Conservation (phyloP, 352 stramenopile genomes). For the Discostella stelligera region DNA sequence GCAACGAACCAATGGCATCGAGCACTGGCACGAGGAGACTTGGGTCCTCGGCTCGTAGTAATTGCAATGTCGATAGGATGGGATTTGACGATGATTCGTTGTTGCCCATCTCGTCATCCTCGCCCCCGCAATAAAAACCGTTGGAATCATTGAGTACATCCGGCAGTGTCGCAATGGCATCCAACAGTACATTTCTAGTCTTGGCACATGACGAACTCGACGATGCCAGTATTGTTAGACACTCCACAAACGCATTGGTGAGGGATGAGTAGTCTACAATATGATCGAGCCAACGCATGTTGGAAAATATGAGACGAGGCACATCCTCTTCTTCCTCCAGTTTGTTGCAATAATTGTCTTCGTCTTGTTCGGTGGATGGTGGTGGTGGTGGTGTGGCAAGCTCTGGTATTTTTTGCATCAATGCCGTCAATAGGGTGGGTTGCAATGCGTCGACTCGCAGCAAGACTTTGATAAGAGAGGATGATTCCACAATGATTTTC, state of each 20-base stretch:
- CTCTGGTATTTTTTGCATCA: slow-evolving; percentile 49
- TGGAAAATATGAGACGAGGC: slow-evolving; percentile 50
- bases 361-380: neutral
- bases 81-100: neutral
- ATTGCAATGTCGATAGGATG: slow-evolving; percentile 39
- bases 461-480: slow-evolving; percentile 52
- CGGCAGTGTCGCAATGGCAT: slow-evolving; percentile 50
- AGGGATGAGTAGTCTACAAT: slow-evolving; percentile 42
- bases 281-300: slow-evolving; percentile 59
- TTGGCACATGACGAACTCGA: slow-evolving; percentile 12
- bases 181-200: slow-evolving; percentile 41
- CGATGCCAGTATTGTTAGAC: slow-evolving; percentile 28
- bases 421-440: slow-evolving; percentile 38
- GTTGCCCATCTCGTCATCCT: slow-evolving; percentile 16
- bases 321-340: slow-evolving; percentile 28
- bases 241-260: slow-evolving; percentile 35
- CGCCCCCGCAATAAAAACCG: slow-evolving; percentile 3
- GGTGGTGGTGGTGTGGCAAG: slow-evolving; percentile 14
- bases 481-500: slow-evolving; percentile 33
- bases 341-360: neutral
- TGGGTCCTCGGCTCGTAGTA: slow-evolving; percentile 43
- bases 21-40: slow-evolving; percentile 55
- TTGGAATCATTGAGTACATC: slow-evolving; percentile 49
- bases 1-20: slow-evolving; percentile 58
- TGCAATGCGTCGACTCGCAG: slow-evolving; percentile 55